phyloP scores from a whole-genome alignment of 768 basidiomycete genomes.

The Guyanaporus albipodus region DNA sequence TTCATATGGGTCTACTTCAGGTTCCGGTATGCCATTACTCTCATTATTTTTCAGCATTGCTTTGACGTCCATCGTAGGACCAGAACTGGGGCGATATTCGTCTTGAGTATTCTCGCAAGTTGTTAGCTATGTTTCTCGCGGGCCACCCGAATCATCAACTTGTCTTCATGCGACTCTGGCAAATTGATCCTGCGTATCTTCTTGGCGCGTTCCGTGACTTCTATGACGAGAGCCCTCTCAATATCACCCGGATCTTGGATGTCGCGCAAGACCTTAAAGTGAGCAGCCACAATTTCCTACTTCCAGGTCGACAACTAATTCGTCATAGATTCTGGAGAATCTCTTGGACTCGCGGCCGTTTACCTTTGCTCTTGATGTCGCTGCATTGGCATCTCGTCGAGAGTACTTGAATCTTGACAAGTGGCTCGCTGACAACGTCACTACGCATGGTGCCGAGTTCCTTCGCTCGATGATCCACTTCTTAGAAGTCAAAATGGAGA shows the following conservation, averaged over 20 bases:
- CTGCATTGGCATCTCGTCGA: slow-evolving; percentile 85
- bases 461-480: slow-evolving; percentile 84
- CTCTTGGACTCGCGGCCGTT: slow-evolving; percentile 87
- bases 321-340: slow-evolving; percentile 77
- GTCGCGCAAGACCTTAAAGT: slow-evolving; percentile 95
- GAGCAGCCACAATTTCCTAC: slow-evolving; percentile 20
- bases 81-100: slow-evolving; percentile 86
- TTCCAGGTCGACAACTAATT: slow-evolving; percentile 2
- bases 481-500: slow-evolving; percentile 89
- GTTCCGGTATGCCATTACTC: slow-evolving; percentile 62
- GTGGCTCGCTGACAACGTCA: slow-evolving; percentile 89
- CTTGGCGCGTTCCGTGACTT: slow-evolving; percentile 87
- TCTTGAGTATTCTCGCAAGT: slow-evolving; percentile 78
- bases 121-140: slow-evolving; percentile 85
- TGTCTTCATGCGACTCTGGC: slow-evolving; percentile 96
- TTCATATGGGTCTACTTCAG: slow-evolving; percentile 89
- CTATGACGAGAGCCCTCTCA: slow-evolving; percentile 87
- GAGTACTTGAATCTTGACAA: slow-evolving; percentile 96
- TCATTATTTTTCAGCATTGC: background rate
- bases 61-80: slow-evolving; percentile 41
- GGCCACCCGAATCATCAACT: slow-evolving; percentile 94
- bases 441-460: slow-evolving; percentile 79
- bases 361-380: slow-evolving; percentile 88
- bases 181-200: slow-evolving; percentile 81
- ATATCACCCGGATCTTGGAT: slow-evolving; percentile 92